These are phyloP conservation scores for Plasmodium falciparum DNA, from an alignment of 169 alveolate species.

Conservation along the genomic window DNA sequence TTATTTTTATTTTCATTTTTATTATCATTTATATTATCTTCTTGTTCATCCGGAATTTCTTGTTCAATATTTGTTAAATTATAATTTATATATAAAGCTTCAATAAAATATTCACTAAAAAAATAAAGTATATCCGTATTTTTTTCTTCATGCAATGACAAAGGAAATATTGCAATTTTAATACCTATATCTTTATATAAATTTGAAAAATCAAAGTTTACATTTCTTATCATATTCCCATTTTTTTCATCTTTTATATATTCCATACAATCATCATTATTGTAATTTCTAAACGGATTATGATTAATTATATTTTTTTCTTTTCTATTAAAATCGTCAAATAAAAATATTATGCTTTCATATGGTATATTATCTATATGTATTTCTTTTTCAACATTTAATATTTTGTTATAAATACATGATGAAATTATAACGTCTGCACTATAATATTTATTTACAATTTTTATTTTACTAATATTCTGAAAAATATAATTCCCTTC, in stretches of 20 bases:
- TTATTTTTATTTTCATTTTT: background rate
- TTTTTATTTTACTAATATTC: conserved; percentile 20
- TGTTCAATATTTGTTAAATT: background rate
- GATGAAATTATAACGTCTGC: conserved; percentile 42
- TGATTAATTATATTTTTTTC: conserved; percentile 29
- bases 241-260: conserved; percentile 27
- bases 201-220: conserved; percentile 59
- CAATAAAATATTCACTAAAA: conserved; percentile 67
- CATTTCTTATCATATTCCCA: conserved; percentile 42
- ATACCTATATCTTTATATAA: conserved; percentile 54
- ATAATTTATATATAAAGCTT: conserved; percentile 60
- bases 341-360: conserved; percentile 54
- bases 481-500: conserved; percentile 9
- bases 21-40: background rate
- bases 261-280: conserved; percentile 39
- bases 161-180: conserved; percentile 66
- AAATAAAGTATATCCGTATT: conserved; percentile 26
- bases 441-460: conserved; percentile 53
- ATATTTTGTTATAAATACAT: conserved; percentile 7
- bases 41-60: background rate
- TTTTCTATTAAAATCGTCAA: conserved; percentile 25
- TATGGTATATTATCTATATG: conserved; percentile 24
- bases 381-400: conserved; percentile 3
- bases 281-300: conserved; percentile 51
- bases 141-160: conserved; percentile 24